Evolutionary conservation across 1,284 basidiomycete genomes (phyloP).

Genomic region (Phellopilus nigrolimitatus): DNA sequence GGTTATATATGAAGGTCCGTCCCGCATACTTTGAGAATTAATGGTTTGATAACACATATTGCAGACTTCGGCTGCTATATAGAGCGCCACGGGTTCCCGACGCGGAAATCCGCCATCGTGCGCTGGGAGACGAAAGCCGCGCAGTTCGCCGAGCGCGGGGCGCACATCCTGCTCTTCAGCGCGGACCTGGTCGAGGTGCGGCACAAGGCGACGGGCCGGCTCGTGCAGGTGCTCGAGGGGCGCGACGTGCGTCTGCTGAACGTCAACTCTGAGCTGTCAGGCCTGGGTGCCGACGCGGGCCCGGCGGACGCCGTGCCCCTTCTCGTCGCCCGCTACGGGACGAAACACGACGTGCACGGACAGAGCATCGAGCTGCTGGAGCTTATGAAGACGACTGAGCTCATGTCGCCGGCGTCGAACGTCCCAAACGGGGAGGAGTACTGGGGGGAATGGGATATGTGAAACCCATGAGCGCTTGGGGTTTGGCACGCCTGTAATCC

Average conservation of each 20-base stretch:
- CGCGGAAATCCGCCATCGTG: constrained; percentile 55
- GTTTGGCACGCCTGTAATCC: not conserved
- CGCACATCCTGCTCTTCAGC: constrained; percentile 66
- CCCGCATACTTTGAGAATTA: not conserved
- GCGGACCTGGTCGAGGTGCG: constrained; percentile 69
- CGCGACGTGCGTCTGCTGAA: constrained; percentile 60
- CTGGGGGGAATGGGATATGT: constrained; percentile 77
- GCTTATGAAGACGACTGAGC: constrained; percentile 61
- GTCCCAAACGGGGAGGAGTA: constrained; percentile 27
- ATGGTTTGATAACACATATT: not conserved
- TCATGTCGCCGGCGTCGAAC: constrained; percentile 32
- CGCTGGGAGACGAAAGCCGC: constrained; percentile 69
- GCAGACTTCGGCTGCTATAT: constrained; percentile 65
- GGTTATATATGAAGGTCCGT: constrained; percentile 67
- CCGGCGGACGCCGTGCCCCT: constrained; percentile 44
- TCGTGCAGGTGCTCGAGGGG: constrained; percentile 73
- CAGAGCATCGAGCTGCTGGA: constrained; percentile 60
- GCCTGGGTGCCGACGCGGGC: constrained; percentile 21
- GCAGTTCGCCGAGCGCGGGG: constrained; percentile 53
- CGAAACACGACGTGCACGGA: constrained; percentile 53
- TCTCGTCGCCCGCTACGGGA: constrained; percentile 48
- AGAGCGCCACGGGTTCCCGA: constrained; percentile 59
- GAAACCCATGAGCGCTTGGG: not conserved
- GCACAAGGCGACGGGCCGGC: constrained; percentile 50
- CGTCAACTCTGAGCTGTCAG: constrained; percentile 18